Evolutionary conservation across 768 basidiomycete species (phyloP).

Genomic region (Leccinum aurantiacum): DNA sequence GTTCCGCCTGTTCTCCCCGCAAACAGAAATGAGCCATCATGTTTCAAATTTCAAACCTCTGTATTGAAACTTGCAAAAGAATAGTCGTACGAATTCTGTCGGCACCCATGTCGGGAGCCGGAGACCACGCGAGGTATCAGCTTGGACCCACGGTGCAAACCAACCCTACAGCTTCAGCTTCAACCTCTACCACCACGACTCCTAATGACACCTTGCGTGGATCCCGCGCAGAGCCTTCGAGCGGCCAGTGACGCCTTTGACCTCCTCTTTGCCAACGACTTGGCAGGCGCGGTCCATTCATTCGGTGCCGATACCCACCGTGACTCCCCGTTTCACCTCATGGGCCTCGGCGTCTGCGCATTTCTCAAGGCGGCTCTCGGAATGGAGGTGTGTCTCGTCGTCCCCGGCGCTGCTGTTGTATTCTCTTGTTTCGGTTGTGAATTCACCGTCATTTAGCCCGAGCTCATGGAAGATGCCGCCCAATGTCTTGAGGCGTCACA

Average conservation of each 20-base stretch:
- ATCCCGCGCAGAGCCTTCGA: slow-evolving; percentile 33
- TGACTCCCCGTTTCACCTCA: slow-evolving; percentile 68
- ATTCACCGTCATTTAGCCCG: slow-evolving; percentile 39
- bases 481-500: slow-evolving; percentile 57
- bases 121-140: not conserved
- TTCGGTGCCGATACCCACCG: slow-evolving; percentile 36
- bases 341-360: slow-evolving; percentile 69
- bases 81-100: too few species aligned
- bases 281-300: slow-evolving; percentile 49
- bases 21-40: too few species aligned
- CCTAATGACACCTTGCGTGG: slow-evolving; percentile 9
- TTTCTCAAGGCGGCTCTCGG: slow-evolving; percentile 79
- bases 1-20: too few species aligned
- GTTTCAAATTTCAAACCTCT: too few species aligned
- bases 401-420: not conserved
- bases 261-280: slow-evolving; percentile 65
- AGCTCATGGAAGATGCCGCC: slow-evolving; percentile 63
- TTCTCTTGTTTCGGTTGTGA: not conserved
- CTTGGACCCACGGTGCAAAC: not conserved
- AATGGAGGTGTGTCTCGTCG: slow-evolving; percentile 57
- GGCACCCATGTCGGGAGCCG: slow-evolving; percentile 11
- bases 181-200: slow-evolving; percentile 2
- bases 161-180: not conserved
- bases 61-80: too few species aligned
- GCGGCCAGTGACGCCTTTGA: slow-evolving; percentile 58